phyloP scores from a whole-genome alignment of 2,329 filamentous ascomycete genomes.

The Catunica adiposa region DNA sequence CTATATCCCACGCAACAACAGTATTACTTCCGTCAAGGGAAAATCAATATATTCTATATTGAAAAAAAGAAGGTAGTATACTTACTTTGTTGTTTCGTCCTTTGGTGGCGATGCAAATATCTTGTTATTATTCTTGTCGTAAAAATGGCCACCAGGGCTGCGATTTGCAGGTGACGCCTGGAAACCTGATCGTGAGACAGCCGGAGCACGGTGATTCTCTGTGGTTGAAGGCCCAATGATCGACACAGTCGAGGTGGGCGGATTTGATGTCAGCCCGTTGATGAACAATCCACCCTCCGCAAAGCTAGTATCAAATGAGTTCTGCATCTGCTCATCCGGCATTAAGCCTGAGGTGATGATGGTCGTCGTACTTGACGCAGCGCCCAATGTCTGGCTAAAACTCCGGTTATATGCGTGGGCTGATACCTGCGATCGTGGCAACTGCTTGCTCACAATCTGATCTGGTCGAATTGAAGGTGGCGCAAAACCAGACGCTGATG shows the following conservation, averaged over 20 bases:
- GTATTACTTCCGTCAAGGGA: neutral
- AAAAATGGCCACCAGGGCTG: neutral
- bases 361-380: neutral
- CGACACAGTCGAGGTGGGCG: neutral
- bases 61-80: neutral
- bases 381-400: constrained; percentile 1
- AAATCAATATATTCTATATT: neutral
- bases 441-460: neutral
- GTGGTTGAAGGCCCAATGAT: neutral
- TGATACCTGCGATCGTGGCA: neutral
- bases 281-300: constrained; percentile 5
- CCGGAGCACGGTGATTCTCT: neutral
- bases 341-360: neutral
- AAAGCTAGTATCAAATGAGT: too few species aligned
- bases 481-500: neutral
- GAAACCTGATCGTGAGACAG: neutral
- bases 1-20: neutral
- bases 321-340: neutral
- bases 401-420: constrained; percentile 1
- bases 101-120: neutral
- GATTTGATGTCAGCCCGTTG: constrained; percentile 11
- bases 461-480: neutral
- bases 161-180: neutral
- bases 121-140: neutral
- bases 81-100: neutral